These are phyloP conservation scores for Cronartium ribicola DNA, from an alignment of 1,284 basidiomycete genomes.

Conservation along the genomic window DNA sequence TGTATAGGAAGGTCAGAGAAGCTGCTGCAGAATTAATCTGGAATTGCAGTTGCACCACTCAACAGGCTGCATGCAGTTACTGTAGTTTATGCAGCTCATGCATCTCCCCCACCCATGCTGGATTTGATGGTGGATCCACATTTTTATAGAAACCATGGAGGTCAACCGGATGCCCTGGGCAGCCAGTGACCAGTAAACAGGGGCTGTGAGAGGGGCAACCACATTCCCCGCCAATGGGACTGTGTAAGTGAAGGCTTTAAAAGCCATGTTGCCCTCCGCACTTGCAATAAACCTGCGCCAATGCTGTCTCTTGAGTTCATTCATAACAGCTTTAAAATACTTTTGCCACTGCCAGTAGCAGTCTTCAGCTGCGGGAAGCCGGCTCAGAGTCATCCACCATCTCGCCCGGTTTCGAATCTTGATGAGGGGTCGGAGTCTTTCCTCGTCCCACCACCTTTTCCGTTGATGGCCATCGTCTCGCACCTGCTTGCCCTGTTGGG, in stretches of 20 bases:
- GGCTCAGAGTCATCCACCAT: background rate
- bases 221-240: background rate
- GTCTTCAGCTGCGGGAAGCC: background rate
- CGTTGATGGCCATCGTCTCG: background rate
- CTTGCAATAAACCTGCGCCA: constrained; percentile 1
- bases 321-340: background rate
- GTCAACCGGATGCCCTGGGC: no score
- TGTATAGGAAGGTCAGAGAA: no score
- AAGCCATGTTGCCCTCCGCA: background rate
- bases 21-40: no score
- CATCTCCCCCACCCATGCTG: no score
- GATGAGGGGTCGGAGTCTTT: background rate
- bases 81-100: no score
- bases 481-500: background rate
- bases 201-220: background rate
- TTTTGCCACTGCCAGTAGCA: background rate
- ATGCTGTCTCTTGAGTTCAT: constrained; percentile 5
- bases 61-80: no score
- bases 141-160: no score
- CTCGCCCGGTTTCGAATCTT: constrained; percentile 7
- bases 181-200: no score
- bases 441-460: constrained; percentile 7
- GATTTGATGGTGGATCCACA: no score
- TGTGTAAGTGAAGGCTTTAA: constrained; percentile 3
- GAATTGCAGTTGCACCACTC: no score